Evolutionary conservation across 768 basidiomycete species (phyloP), one percentile per base, ranked within the genome.

Genomic region (Tephrocybe sp.): DNA sequence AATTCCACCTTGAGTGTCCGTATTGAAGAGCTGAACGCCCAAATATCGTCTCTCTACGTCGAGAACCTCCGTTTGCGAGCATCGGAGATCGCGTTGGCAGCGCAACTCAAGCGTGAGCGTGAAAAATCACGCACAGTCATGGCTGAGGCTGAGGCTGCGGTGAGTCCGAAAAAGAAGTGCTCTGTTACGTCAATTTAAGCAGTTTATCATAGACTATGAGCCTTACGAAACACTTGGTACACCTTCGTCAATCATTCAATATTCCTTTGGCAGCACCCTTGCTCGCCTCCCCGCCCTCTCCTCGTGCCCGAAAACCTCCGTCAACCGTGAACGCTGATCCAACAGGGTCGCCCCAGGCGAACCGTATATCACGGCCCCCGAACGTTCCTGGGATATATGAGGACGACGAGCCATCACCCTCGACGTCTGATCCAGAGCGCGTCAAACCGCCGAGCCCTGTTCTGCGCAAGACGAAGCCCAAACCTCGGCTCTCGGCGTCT

Each of bases 1-100:
- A 92, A 92, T 71, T 89, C 89, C 35, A 90, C 87, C 15, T 76
- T 92, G 54, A 90, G 88, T 67, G 75, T 88, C 53, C 84, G 88
- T 39, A 84, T 92, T 61, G 89, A 92, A 65, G 89, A 92, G 63
- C 79, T 92, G 47, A 88, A 91, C 63, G 76, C 83, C 30, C 86
- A 92, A 69, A 86, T 92, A 67, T 86, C 89, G 38, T 77, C 78
- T n/a, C 78, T 92, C 40, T 84, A 89, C 51, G 82, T 84, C 53
- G 89, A 92, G 74, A 92, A 92, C 67, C 78, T 92, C 44, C 81
- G 87, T 47, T 74, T 92, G 57, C 84, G 87, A 49, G 83, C 88
- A 58, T 87, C 87, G 16, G 87, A 90, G 69, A 88, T 91, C 59
- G 79, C 86, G 9, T 79, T 92, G 43, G 70, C 78, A 4, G 70